Evolutionary conservation across 1,284 basidiomycete genomes (phyloP), one percentile per base, ranked within the genome.

Genomic region (Schizophyllum amplum): DNA sequence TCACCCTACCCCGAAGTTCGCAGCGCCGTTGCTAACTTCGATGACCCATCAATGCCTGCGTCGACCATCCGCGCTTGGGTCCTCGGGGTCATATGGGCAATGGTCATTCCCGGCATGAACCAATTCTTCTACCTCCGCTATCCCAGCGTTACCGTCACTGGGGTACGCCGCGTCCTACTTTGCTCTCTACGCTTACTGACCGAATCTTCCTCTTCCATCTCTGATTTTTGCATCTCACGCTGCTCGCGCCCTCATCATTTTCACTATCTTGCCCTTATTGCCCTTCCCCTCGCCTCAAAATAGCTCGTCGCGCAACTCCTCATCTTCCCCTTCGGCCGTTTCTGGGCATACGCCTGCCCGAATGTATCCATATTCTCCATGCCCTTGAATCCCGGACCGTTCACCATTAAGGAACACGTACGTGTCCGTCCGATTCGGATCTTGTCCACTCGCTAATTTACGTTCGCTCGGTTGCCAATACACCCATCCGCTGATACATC

Each of bases 351-450:
- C 48, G 20, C 22, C 24, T 24, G 21, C 20, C 87, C 83, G 22
- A 67, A 69, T 26, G 72, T 73, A 62, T 66, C 68, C 59, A 70
- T 86, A 17, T 75, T 84, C 33, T 75, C 77, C 7, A 50, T 50
- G 15, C 20, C 48, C 9, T 13, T 50, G 20, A 90, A 90, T 68
- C 86, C 87, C 21, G 87, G 87, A 20, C 83, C 85, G 2, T 90
- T 88, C 67, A 82, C 83, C 54, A 86, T 90, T 69, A 90, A 90
- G 64, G 87, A 90, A 67, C 87, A 88, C 67, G 77, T 71, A 57
- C 64, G 71, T n/a, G n/a, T n/a, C n/a, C n/a, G n/a, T n/a, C n/a
- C n/a, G n/a, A n/a, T n/a, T n/a, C n/a, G n/a, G n/a, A n/a, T n/a
- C n/a, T n/a, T n/a, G n/a, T n/a, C n/a, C n/a, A n/a, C n/a, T n/a